Percentiles rank a stretch among this genome's conserved stretches.
Conservation (phyloP, 2,329 filamentous ascomycete species). For the Rutstroemia sydowiana region DNA sequence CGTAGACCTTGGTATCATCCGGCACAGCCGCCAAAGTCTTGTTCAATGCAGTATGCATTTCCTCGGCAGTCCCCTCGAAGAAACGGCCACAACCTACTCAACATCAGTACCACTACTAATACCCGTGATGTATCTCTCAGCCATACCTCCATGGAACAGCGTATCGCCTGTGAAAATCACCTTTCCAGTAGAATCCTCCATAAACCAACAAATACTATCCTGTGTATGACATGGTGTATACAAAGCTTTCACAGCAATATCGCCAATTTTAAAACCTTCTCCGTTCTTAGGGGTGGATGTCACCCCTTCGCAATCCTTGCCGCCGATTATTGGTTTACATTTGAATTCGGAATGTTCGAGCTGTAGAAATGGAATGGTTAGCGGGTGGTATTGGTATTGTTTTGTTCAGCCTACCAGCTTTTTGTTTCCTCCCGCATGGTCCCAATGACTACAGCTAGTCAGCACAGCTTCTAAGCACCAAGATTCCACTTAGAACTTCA, state of each 20-base stretch:
- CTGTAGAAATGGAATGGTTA: slow-evolving; percentile 10
- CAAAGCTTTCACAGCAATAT: slow-evolving; percentile 76
- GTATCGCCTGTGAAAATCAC: slow-evolving; percentile 96
- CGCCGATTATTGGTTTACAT: slow-evolving; percentile 67
- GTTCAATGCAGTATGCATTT: slow-evolving; percentile 94
- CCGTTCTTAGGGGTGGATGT: slow-evolving; percentile 69
- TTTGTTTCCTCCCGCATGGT: slow-evolving; percentile 88
- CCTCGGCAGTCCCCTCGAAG: slow-evolving; percentile 81
- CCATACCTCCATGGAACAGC: slow-evolving; percentile 78
- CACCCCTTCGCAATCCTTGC: slow-evolving; percentile 76
- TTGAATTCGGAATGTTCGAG: slow-evolving; percentile 23
- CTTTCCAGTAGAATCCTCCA: slow-evolving; percentile 70
- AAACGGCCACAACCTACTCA: slow-evolving; percentile 78
- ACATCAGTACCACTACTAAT: background rate
- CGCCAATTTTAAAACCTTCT: slow-evolving; percentile 73
- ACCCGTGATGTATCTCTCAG: background rate
- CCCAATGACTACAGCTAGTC: slow-evolving; percentile 63
- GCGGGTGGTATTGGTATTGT: background rate
- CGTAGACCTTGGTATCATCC: slow-evolving; percentile 86
- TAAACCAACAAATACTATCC: slow-evolving; percentile 93
- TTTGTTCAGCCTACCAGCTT: slow-evolving; percentile 52
- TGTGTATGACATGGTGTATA: slow-evolving; percentile 97
- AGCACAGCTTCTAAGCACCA: slow-evolving; percentile 1
- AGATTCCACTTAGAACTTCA: slow-evolving; percentile 9
- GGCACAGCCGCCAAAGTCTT: slow-evolving; percentile 73